Conservation (phyloP, 257 asterid species). For the Nicotiana knightiana region DNA sequence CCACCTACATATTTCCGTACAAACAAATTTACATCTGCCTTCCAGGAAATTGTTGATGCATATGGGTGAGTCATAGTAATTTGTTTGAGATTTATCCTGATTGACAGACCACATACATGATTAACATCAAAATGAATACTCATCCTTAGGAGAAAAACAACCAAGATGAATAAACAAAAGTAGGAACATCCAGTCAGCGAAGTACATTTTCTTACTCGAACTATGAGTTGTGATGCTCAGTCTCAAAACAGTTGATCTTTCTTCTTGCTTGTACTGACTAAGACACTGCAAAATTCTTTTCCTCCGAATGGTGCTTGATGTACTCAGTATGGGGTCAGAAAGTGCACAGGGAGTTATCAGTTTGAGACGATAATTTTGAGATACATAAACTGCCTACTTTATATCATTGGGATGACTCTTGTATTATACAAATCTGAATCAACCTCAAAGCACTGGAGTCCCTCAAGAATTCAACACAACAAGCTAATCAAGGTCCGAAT, state of each 20-base stretch:
- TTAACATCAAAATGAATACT: neutral
- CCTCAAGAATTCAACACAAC: neutral
- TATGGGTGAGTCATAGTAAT: slow-evolving; percentile 45
- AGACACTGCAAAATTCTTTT: neutral
- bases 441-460: neutral
- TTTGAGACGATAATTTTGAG: neutral
- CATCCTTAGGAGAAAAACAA: neutral
- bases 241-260: neutral
- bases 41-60: slow-evolving; percentile 64
- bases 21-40: slow-evolving; percentile 48
- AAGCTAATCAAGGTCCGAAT: neutral
- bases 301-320: neutral
- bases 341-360: neutral
- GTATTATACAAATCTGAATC: neutral
- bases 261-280: neutral
- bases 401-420: neutral
- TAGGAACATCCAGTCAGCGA: neutral
- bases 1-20: slow-evolving; percentile 64
- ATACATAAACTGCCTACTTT: neutral
- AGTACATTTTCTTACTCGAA: neutral
- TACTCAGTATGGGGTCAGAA: neutral
- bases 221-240: neutral
- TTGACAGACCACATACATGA: neutral
- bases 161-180: neutral
- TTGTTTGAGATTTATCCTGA: neutral